A percentile compares a stretch with the other conserved stretches of the same genome.
Evolutionary conservation across 2,329 filamentous ascomycete genomes (phyloP).

Genomic region (Verticillium longisporum): DNA sequence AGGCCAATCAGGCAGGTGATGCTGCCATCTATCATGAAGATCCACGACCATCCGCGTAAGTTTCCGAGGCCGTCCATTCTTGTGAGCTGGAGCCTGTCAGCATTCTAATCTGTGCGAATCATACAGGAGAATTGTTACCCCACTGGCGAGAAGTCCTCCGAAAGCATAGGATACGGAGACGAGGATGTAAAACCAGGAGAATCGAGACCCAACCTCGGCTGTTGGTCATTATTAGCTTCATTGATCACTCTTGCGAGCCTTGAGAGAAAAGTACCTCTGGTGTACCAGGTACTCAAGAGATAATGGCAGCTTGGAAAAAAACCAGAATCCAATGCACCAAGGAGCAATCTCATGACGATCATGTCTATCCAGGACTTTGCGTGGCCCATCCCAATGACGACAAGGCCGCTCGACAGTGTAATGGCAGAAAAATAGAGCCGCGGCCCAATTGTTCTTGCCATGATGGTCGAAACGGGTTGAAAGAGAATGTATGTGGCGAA

Average conservation of each 20-base stretch:
- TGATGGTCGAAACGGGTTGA: slow-evolving; percentile 63
- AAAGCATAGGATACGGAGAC: slow-evolving; percentile 61
- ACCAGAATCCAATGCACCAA: slow-evolving; percentile 60
- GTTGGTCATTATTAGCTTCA: background rate
- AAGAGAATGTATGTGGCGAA: slow-evolving; percentile 68
- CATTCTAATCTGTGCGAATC: background rate
- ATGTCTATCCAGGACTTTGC: slow-evolving; percentile 43
- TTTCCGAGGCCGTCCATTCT: slow-evolving; percentile 51
- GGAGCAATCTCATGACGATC: slow-evolving; percentile 47
- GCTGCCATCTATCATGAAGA: slow-evolving; percentile 50
- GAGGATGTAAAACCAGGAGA: slow-evolving; percentile 62
- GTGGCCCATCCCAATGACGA: slow-evolving; percentile 63
- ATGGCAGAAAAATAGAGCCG: slow-evolving; percentile 48
- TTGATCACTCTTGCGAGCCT: no score
- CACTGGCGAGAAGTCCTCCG: slow-evolving; percentile 63
- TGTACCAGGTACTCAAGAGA: slow-evolving; percentile 67
- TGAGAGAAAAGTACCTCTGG: slow-evolving; percentile 42
- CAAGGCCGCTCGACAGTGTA: slow-evolving; percentile 50
- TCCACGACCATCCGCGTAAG: slow-evolving; percentile 60
- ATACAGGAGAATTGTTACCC: slow-evolving; percentile 17
- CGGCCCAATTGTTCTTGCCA: slow-evolving; percentile 61
- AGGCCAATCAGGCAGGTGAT: slow-evolving; percentile 49
- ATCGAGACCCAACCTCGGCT: slow-evolving; percentile 64
- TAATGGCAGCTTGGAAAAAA: slow-evolving; percentile 69
- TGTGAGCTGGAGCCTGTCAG: slow-evolving; percentile 34